These are phyloP conservation scores for Edaphochlamys debaryana DNA, from an alignment of 139 green algal genomes.

Conservation along the genomic window DNA sequence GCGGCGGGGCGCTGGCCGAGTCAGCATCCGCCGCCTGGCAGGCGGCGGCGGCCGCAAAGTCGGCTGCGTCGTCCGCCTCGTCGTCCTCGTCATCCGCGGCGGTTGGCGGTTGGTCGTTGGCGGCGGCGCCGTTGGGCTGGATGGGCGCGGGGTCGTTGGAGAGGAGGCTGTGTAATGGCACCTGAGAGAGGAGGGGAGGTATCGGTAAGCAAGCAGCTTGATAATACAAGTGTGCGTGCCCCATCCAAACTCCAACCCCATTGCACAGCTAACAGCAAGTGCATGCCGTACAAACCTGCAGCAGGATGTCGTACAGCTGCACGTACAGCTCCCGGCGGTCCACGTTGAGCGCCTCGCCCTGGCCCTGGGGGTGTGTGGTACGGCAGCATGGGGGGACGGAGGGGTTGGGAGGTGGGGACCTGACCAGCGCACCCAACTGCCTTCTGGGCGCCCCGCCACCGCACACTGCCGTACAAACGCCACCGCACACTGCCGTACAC, in stretches of 20 bases:
- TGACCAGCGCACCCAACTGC: neutral
- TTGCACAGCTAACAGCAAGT: too few relatives aligned
- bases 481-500: too few relatives aligned
- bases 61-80: neutral
- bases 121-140: too few relatives aligned
- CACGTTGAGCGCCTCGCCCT: slow-evolving; percentile 79
- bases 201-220: too few relatives aligned
- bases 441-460: slow-evolving; percentile 67
- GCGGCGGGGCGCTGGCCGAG: slow-evolving; percentile 14
- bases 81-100: neutral
- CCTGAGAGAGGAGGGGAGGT: too few relatives aligned
- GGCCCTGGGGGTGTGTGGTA: too few relatives aligned
- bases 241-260: neutral
- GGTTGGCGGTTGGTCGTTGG: too few relatives aligned
- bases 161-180: neutral
- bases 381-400: too few relatives aligned
- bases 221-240: too few relatives aligned
- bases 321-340: slow-evolving; percentile 72
- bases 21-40: neutral
- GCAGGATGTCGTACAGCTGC: slow-evolving; percentile 68
- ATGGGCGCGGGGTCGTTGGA: neutral
- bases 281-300: slow-evolving; percentile 39
- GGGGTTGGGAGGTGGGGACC: neutral
- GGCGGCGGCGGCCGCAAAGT: slow-evolving; percentile 6
- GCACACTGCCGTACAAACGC: too few relatives aligned